A percentile compares a stretch with the other conserved stretches of the same genome.
Conservation (phyloP, 2,329 filamentous ascomycete genomes). For the Fusarium phyllophilum region DNA sequence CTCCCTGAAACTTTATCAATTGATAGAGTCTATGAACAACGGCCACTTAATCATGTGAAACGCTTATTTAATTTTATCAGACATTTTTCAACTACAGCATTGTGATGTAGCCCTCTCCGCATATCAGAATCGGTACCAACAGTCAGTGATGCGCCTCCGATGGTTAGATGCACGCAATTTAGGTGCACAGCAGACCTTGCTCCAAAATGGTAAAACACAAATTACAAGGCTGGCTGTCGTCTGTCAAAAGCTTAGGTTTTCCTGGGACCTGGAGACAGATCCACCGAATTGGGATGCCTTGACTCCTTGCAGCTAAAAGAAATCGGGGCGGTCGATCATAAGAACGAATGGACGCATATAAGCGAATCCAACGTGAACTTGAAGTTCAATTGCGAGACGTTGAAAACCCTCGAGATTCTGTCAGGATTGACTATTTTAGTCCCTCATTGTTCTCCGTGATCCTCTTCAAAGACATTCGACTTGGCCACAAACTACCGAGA, state of each 20-base stretch:
- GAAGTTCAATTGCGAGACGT: not conserved
- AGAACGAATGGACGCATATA: slow-evolving; percentile 16
- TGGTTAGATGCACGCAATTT: slow-evolving; percentile 34
- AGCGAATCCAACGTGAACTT: not conserved
- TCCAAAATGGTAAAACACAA: slow-evolving; percentile 33
- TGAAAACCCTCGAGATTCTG: not conserved
- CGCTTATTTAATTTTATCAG: not conserved
- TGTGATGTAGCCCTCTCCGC: not conserved
- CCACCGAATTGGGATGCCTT: slow-evolving; percentile 26
- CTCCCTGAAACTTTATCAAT: slow-evolving; percentile 7
- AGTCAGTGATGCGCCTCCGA: slow-evolving; percentile 16
- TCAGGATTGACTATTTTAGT: not conserved
- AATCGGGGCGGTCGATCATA: slow-evolving; percentile 27
- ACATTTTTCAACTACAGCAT: not conserved
- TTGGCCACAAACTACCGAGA: slow-evolving; percentile 25
- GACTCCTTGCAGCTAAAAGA: slow-evolving; percentile 36
- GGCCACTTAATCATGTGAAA: not conserved
- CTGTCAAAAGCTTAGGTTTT: slow-evolving; percentile 32
- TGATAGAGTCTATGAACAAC: not conserved
- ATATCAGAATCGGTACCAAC: slow-evolving; percentile 1
- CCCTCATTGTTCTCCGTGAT: not conserved
- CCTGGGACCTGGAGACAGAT: slow-evolving; percentile 33
- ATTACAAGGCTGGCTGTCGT: slow-evolving; percentile 30
- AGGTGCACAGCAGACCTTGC: slow-evolving; percentile 22
- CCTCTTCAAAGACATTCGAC: slow-evolving; percentile 14